Evolutionary conservation across 2,329 filamentous ascomycete genomes (phyloP), one percentile per base, ranked within the genome.

Genomic region (Trichoderma citrinoviride): DNA sequence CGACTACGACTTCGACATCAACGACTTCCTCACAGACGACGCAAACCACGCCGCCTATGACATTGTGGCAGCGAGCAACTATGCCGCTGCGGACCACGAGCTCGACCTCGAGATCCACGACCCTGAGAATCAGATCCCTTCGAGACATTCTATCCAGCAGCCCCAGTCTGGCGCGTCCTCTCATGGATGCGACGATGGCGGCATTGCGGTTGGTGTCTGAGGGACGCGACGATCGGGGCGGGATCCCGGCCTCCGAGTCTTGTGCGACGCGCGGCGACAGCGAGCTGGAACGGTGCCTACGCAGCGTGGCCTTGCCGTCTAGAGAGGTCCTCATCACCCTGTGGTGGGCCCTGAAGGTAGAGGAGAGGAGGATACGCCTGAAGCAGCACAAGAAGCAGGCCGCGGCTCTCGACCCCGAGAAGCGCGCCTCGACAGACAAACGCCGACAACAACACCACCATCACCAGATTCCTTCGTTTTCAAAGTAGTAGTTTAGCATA

Each of bases 181-280:
- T 89, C 73, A 80, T 78, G 86, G 86, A 89, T 89, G 87, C 87
- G 87, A 90, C 87, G 85, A 83, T 88, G 85, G 84, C 77, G 83
- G 85, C 83, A 81, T 85, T 90, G 87, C 87, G 87, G 87, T 88
- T 85, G 82, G 85, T 84, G 77, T 86, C 85, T 87, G 80, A 87
- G 77, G 78, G 81, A 79, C 72, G 75, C 72, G 78, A 82, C 70
- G 76, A 79, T 72, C 79, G 74, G 77, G 80, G 79, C 77, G 78
- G 73, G 71, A 75, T 72, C 70, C 70, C 69, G 71, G 65, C 66
- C 70, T 67, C 68, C 72, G 76, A 73, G 72, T 68, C 72, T 67
- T 60, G 72, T 71, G 75, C 67, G 68, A 74, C 75, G 77, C 76
- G 77, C 76, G 79, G 72, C 54, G 72, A 73, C 68, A 71, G 71